phyloP scores from a whole-genome alignment of 2,329 filamentous ascomycete genomes.

The Hypoxylon sp. region DNA sequence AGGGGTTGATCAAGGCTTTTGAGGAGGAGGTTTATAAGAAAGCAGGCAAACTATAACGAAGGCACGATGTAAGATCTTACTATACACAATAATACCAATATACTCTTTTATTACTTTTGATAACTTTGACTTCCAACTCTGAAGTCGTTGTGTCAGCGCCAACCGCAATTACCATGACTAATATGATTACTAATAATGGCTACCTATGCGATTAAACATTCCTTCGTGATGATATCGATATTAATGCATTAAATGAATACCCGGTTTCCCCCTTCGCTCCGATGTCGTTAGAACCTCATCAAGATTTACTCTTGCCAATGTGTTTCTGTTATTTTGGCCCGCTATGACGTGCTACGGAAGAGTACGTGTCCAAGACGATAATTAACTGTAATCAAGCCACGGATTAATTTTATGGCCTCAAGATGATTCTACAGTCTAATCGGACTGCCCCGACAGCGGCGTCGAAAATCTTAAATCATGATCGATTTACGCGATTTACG shows the following conservation, averaged over 20 bases:
- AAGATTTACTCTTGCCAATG: constrained; percentile 14
- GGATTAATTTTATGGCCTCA: constrained; percentile 1
- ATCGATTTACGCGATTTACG: constrained; percentile 17
- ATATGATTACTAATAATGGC: background rate
- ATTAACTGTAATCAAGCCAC: constrained; percentile 18
- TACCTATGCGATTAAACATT: constrained; percentile 11
- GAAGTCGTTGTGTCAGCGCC: constrained; percentile 1
- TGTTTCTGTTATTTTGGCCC: constrained; percentile 35
- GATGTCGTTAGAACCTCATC: constrained; percentile 36
- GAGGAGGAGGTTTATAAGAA: constrained; percentile 60
- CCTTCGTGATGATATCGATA: background rate
- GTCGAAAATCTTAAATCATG: constrained; percentile 12
- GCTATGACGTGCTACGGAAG: constrained; percentile 37
- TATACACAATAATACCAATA: background rate
- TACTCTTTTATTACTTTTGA: background rate
- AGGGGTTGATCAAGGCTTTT: constrained; percentile 56
- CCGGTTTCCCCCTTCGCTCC: constrained; percentile 17
- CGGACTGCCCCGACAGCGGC: constrained; percentile 28
- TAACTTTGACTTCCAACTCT: too few species aligned
- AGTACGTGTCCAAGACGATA: constrained; percentile 3
- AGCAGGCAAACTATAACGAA: constrained; percentile 27
- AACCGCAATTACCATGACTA: background rate
- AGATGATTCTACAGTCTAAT: constrained; percentile 12
- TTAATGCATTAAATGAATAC: constrained; percentile 2
- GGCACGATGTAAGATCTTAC: background rate